Base-by-base conservation (phyloP, 257 asterid species). In the Solanum virginianum region DNA sequence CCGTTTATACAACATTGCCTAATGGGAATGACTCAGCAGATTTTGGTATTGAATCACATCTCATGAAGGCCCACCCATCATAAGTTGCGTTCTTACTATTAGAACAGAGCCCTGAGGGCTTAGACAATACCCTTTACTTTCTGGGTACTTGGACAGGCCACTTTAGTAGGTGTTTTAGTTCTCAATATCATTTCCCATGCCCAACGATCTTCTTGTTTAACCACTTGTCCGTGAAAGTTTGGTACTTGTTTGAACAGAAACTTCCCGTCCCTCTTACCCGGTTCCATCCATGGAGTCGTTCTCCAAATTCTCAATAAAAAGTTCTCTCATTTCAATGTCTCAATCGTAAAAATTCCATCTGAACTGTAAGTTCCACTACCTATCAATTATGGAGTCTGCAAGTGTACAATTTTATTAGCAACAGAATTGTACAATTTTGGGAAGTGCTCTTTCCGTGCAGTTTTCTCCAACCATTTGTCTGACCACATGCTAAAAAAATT, bases 1-100 rank as follows among this genome's bases (percentile, higher is more conserved):
- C 94, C 77, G 59, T 90, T 41, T 92, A 92, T 90, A 81, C 91
- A 85, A 89, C 90, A 94, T 85, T 90, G 68, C 89, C 81, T 68
- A 59, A 80, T 36, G 53, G 83, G 81, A 91, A 89, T 84, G 86
- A 87, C 86, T 87, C 91, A 45, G 71, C 85, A 36, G 84, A 84
- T 84, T 88, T 56, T 83, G 91, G 85, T 85, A 24, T 85, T 83
- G 97, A 90, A 84, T 89, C 91, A 15, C 93, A 92, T 86, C 81
- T 92, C 87, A 90, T 91, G 51, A 45, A n/a, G 71, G 85, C n/a
- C 49, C 15, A 68, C 8, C 75, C 49, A 68, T 68, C 75, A 68
- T 32, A 32, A 68, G 75, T 68, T 68, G 49, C 45, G 14, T 22
- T 68, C 49, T 68, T 68, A 68, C 75, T 13, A 32, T 4, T 68